Conservation (phyloP, 768 basidiomycete genomes). For the Termitomyces sp. region DNA sequence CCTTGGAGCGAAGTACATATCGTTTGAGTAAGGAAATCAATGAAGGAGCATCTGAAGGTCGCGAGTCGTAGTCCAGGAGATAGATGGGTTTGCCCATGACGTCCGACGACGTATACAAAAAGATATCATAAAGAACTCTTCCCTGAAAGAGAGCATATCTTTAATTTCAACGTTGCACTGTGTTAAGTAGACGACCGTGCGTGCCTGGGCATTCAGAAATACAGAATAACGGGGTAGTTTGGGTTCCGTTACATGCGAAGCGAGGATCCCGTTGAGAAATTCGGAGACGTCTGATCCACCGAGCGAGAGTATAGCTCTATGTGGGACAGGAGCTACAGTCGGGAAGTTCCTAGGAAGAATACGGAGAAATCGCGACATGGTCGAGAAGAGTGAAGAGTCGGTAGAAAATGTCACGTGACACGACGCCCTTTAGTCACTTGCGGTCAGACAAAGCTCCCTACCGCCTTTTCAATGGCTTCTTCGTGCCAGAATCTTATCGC, state of each 20-base stretch:
- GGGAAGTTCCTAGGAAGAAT: conserved; percentile 42
- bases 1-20: conserved; percentile 84
- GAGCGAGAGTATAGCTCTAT: conserved; percentile 67
- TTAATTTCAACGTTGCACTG: conserved; percentile 3
- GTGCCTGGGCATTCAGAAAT: conserved; percentile 75
- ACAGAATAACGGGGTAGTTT: conserved; percentile 59
- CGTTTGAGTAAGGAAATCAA: conserved; percentile 73
- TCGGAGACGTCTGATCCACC: conserved; percentile 74
- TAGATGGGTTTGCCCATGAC: conserved; percentile 44
- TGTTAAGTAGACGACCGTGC: conserved; percentile 16
- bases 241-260: conserved; percentile 39
- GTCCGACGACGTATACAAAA: conserved; percentile 63
- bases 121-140: conserved; percentile 82
- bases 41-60: conserved; percentile 51
- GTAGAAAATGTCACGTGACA: background rate
- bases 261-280: conserved; percentile 78
- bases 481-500: conserved; percentile 72
- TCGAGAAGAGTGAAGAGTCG: no score
- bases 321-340: conserved; percentile 54
- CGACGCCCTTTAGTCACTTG: background rate
- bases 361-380: conserved; percentile 26
- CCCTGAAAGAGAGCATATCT: conserved; percentile 46
- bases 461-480: conserved; percentile 51
- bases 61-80: conserved; percentile 67
- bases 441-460: background rate